phyloP scores from a whole-genome alignment of 2,329 filamentous ascomycete species.

The Trichophyton benhamiae region DNA sequence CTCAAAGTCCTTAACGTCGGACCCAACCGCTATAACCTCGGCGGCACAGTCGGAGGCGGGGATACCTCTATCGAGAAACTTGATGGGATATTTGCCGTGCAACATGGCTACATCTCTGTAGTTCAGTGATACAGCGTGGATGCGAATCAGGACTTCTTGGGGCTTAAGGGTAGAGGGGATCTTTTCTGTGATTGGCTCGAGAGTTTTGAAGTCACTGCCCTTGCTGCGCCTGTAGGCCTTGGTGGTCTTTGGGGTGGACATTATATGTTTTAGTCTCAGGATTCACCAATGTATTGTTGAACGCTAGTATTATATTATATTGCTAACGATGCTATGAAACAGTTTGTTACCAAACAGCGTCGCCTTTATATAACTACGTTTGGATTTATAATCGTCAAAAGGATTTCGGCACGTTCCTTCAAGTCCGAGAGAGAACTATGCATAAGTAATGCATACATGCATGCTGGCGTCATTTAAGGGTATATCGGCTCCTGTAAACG shows the following conservation, averaged over 20 bases:
- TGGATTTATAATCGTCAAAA: too few relatives aligned
- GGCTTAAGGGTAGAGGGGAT: neutral
- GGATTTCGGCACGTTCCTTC: too few relatives aligned
- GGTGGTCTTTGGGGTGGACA: neutral
- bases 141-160: conserved; percentile 41
- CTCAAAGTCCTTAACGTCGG: conserved; percentile 27
- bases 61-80: neutral
- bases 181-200: neutral
- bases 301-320: neutral
- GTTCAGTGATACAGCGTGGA: conserved; percentile 42
- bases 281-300: too few relatives aligned
- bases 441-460: too few relatives aligned
- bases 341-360: too few relatives aligned
- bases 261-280: neutral
- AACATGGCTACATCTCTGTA: conserved; percentile 45
- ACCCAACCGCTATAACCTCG: conserved; percentile 41
- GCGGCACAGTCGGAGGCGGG: conserved; percentile 63
- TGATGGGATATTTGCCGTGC: conserved; percentile 35
- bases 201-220: neutral
- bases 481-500: neutral
- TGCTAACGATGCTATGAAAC: neutral
- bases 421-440: too few relatives aligned
- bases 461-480: too few relatives aligned
- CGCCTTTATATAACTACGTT: too few relatives aligned
- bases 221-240: neutral